Evolutionary conservation across 2,329 filamentous ascomycete genomes (phyloP).

Genomic region (Penicillium janthinellum): DNA sequence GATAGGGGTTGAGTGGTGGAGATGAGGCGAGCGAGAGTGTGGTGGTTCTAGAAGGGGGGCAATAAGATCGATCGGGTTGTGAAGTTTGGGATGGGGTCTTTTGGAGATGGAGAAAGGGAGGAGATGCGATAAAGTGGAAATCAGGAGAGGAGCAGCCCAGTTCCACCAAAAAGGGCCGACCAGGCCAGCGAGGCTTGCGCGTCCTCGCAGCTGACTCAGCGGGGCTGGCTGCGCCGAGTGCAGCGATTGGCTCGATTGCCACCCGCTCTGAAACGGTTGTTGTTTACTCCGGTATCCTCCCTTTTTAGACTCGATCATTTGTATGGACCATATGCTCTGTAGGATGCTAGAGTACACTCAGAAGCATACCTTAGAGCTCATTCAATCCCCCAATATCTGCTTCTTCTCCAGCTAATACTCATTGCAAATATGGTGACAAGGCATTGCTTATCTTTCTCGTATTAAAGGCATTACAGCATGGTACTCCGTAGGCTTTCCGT

Average conservation of each 20-base stretch:
- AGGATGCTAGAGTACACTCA: neutral
- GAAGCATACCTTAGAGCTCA: neutral
- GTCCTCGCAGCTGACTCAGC: conserved; percentile 38
- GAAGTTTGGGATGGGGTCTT: conserved; percentile 11
- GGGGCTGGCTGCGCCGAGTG: neutral
- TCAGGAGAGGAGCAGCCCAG: conserved; percentile 8
- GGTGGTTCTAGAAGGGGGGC: conserved; percentile 11
- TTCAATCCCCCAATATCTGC: neutral
- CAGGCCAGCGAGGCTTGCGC: conserved; percentile 31
- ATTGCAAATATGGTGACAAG: neutral
- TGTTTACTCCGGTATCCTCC: conserved; percentile 10
- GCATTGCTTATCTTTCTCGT: neutral
- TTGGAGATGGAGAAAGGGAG: conserved; percentile 17
- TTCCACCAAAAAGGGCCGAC: conserved; percentile 9
- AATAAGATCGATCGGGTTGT: conserved; percentile 3
- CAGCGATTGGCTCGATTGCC: conserved; percentile 8
- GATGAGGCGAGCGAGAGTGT: conserved; percentile 7
- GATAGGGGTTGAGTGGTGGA: neutral
- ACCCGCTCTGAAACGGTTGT: conserved; percentile 14
- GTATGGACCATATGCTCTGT: neutral
- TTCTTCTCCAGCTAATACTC: neutral
- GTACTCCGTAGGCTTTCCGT: neutral
- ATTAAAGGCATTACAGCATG: too few species aligned
- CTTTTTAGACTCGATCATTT: neutral
- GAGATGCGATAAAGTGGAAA: conserved; percentile 13